Conservation (phyloP, 2,329 filamentous ascomycete genomes). For the Aspergillus felis region DNA sequence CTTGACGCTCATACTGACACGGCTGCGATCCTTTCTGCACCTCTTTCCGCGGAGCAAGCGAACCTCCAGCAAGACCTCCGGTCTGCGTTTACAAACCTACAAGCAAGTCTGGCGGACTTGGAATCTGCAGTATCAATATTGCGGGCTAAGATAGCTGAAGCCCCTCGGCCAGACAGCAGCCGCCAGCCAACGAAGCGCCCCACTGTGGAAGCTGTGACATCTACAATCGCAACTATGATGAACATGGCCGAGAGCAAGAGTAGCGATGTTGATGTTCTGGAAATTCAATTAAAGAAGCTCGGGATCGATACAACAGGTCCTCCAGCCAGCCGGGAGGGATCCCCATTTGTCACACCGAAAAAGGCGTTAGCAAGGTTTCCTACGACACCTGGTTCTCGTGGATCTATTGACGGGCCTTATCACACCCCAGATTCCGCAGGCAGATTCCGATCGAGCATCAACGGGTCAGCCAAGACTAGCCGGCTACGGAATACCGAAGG, state of each 20-base stretch:
- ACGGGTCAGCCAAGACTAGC: constrained; percentile 30
- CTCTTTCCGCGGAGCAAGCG: constrained; percentile 78
- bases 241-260: constrained; percentile 86
- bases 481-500: constrained; percentile 30
- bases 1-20: constrained; percentile 67
- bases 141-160: constrained; percentile 68
- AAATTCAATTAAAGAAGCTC: constrained; percentile 77
- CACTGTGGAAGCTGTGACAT: constrained; percentile 86
- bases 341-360: constrained; percentile 36
- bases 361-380: constrained; percentile 32
- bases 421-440: constrained; percentile 40
- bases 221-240: constrained; percentile 90
- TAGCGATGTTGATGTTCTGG: constrained; percentile 84
- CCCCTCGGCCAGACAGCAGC: constrained; percentile 48
- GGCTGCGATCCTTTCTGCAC: constrained; percentile 63
- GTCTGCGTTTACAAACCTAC: constrained; percentile 67
- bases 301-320: constrained; percentile 42
- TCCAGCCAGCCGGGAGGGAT: constrained; percentile 31
- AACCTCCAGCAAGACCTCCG: constrained; percentile 81
- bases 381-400: constrained; percentile 36
- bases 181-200: constrained; percentile 51
- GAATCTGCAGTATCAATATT: constrained; percentile 78
- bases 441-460: constrained; percentile 34
- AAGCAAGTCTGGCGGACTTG: constrained; percentile 69
- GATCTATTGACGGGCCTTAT: constrained; percentile 33